Base-by-base conservation (phyloP, 805 yeast genomes). In the Cyberlindnera misumaiensis region DNA sequence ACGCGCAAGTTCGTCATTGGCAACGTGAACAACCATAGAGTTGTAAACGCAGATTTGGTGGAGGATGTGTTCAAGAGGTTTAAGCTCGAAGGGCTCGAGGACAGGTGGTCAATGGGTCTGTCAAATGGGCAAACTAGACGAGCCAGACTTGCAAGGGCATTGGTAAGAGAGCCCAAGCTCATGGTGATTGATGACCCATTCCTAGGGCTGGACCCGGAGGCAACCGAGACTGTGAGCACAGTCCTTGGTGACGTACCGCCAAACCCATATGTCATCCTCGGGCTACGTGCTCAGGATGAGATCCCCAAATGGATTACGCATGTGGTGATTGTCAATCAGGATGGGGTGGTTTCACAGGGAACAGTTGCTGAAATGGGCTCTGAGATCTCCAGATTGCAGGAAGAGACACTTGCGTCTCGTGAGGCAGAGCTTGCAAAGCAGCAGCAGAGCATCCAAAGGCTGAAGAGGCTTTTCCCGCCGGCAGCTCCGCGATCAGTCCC, bases 41-140 rank as follows among this genome's bases (percentile, higher is more conserved):
- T 33, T 9, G 55, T 64, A 4, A 64, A 73, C 39, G 45, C 53
- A 25, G 52, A 49, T 0, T 57, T 66, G 26, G 65, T 78, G 9
- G 58, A 64, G 1, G 47, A 55, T 1, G 62, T 83, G 15, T 51
- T 83, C 9, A 56, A 64, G 4, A 60, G 63, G 22, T 69, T 93
- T 40, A 66, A 73, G 35, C 63, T 90, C 42, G 59, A 56, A 5
- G 78, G 73, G 0, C 58, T 88, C 34, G 67, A 75, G 38, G 69
- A 76, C 39, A 73, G 86, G 42, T 90, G 95, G 87, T 75, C 84
- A 26, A 85, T 86, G 57, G 84, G 90, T 0, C 64, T 93, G 32
- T 84, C 95, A 58, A 93, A 93, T 58, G 98, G 98, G 0, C 98
- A 93, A 59, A 78, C 84, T 57, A 70, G 98, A 49, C 68, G 98